These are phyloP conservation scores for Boletus rubescentipes DNA, from an alignment of 768 basidiomycete genomes.

Conservation along the genomic window DNA sequence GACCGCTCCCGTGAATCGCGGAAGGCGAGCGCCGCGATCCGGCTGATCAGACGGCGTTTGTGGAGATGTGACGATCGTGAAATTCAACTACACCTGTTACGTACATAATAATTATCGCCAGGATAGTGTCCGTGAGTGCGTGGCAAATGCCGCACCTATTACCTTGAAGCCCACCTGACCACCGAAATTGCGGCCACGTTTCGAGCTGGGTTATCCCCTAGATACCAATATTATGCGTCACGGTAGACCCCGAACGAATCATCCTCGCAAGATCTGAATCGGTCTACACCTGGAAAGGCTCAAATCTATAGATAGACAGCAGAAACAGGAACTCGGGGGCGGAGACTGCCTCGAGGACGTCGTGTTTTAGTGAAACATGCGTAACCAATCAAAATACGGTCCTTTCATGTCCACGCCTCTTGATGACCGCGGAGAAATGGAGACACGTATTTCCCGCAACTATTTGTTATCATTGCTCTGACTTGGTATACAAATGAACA, in stretches of 20 bases:
- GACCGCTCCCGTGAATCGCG: constrained; percentile 24
- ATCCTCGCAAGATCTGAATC: constrained; percentile 21
- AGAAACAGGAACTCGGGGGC: constrained; percentile 30
- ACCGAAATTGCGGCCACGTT: constrained; percentile 7
- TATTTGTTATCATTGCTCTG: constrained; percentile 11
- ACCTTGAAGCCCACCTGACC: constrained; percentile 12
- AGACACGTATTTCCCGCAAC: constrained; percentile 7
- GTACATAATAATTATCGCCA: constrained; percentile 21
- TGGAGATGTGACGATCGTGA: constrained; percentile 22
- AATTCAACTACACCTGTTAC: constrained; percentile 18
- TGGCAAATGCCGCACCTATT: constrained; percentile 10
- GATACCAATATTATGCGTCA: constrained; percentile 15
- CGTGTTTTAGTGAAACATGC: constrained; percentile 24
- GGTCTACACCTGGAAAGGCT: background rate
- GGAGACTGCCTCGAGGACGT: constrained; percentile 22
- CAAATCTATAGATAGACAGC: constrained; percentile 30
- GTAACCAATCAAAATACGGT: constrained; percentile 15
- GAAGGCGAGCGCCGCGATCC: constrained; percentile 24
- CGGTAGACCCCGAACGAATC: constrained; percentile 15
- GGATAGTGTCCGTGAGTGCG: constrained; percentile 14
- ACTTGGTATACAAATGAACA: constrained; percentile 23
- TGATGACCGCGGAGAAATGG: constrained; percentile 24
- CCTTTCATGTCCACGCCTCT: constrained; percentile 5
- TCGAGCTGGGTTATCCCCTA: constrained; percentile 10
- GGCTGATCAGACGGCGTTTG: constrained; percentile 26